Conservation (phyloP, 1,284 basidiomycete genomes). For the Abortiporus biennis region DNA sequence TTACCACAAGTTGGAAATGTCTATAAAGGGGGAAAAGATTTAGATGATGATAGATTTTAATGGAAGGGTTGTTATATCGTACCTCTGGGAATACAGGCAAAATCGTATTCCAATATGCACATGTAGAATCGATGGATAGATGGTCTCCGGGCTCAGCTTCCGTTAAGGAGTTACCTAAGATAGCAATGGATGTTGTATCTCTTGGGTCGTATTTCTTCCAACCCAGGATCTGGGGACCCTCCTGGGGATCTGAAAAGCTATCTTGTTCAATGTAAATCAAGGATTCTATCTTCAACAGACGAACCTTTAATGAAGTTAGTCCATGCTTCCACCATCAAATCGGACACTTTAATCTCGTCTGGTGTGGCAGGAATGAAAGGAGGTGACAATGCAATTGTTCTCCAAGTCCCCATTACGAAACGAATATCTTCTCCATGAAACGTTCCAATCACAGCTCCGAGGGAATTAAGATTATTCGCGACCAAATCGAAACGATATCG, state of each 20-base stretch:
- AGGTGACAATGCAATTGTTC: slow-evolving; percentile 16
- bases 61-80: background rate
- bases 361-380: slow-evolving; percentile 29
- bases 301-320: slow-evolving; percentile 39
- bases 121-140: slow-evolving; percentile 15
- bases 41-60: background rate
- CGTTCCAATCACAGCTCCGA: slow-evolving; percentile 32
- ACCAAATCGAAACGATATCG: slow-evolving; percentile 37
- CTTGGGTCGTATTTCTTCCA: slow-evolving; percentile 22
- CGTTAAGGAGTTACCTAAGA: slow-evolving; percentile 19
- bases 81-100: slow-evolving; percentile 23
- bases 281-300: background rate
- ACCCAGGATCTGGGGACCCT: slow-evolving; percentile 21
- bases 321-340: slow-evolving; percentile 39
- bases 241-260: slow-evolving; percentile 17
- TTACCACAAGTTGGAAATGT: slow-evolving; percentile 14
- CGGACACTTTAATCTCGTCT: slow-evolving; percentile 31
- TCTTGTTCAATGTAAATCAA: background rate
- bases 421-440: slow-evolving; percentile 37
- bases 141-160: slow-evolving; percentile 20
- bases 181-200: slow-evolving; percentile 18
- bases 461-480: slow-evolving; percentile 34
- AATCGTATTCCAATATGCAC: slow-evolving; percentile 23
- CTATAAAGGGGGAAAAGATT: background rate
- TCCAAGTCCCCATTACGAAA: slow-evolving; percentile 34